Percentiles rank a stretch among this genome's conserved stretches.
These are phyloP conservation scores for Zarea fungicola DNA, from an alignment of 2,329 filamentous ascomycete genomes.

Conservation along the genomic window DNA sequence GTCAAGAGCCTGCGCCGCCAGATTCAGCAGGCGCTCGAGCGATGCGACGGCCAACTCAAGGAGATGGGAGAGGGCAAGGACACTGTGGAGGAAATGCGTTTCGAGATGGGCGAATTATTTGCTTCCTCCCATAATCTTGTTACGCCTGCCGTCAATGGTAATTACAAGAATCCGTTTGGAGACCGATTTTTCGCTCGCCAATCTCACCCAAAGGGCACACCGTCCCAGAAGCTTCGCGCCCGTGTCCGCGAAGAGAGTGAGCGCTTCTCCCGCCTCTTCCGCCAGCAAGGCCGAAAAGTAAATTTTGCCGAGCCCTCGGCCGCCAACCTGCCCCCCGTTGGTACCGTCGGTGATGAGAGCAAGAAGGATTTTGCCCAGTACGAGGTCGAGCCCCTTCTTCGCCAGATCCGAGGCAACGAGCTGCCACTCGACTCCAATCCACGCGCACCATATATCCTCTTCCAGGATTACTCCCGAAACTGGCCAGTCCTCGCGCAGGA, in stretches of 20 bases:
- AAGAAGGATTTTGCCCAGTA: slow-evolving; percentile 44
- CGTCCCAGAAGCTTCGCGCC: slow-evolving; percentile 46
- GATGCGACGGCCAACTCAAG: slow-evolving; percentile 44
- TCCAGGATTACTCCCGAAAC: slow-evolving; percentile 48
- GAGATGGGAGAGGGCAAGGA: slow-evolving; percentile 46
- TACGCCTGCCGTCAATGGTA: slow-evolving; percentile 47
- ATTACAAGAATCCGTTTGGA: slow-evolving; percentile 50
- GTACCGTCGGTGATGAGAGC: slow-evolving; percentile 29
- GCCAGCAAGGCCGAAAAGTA: slow-evolving; percentile 45
- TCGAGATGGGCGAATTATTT: slow-evolving; percentile 49
- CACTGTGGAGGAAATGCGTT: slow-evolving; percentile 48
- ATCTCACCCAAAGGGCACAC: slow-evolving; percentile 44
- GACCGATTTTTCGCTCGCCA: slow-evolving; percentile 47
- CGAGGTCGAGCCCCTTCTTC: slow-evolving; percentile 44
- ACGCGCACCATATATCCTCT: slow-evolving; percentile 48
- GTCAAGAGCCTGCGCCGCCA: slow-evolving; percentile 45
- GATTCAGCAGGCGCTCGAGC: slow-evolving; percentile 45
- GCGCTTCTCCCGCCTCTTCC: slow-evolving; percentile 42
- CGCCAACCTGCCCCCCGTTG: slow-evolving; percentile 24
- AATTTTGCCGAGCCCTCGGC: slow-evolving; percentile 30
- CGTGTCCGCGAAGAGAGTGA: slow-evolving; percentile 49
- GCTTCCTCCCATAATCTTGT: slow-evolving; percentile 49
- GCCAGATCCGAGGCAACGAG: slow-evolving; percentile 47
- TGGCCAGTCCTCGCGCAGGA: slow-evolving; percentile 48
- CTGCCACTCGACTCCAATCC: slow-evolving; percentile 49